These are phyloP conservation scores for Fusarium keratoplasticum DNA, from an alignment of 2,329 filamentous ascomycete genomes.

Conservation along the genomic window DNA sequence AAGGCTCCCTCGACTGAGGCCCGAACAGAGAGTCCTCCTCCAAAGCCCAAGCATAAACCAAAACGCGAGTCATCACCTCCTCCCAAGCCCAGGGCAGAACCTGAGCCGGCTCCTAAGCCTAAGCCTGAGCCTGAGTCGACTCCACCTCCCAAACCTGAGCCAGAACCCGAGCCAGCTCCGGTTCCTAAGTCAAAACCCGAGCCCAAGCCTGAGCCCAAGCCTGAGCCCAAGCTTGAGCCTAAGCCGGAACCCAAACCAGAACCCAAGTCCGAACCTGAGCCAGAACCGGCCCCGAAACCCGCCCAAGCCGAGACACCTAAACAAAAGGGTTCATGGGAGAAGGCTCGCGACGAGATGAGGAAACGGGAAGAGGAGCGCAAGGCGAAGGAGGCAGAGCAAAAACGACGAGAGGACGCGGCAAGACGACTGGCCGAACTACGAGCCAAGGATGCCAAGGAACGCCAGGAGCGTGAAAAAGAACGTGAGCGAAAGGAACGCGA, in stretches of 20 bases:
- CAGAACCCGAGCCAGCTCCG: neutral
- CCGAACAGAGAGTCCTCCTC: conserved; percentile 33
- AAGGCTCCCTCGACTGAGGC: conserved; percentile 39
- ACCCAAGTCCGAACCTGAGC: neutral
- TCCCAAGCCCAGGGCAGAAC: neutral
- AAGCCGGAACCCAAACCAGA: neutral
- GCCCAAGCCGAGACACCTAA: conserved; percentile 43
- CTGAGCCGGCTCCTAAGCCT: neutral
- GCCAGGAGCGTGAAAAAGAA: conserved; percentile 55
- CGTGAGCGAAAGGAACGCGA: conserved; percentile 51
- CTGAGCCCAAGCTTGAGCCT: neutral
- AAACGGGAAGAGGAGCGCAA: conserved; percentile 73
- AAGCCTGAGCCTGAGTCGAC: neutral
- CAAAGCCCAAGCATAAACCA: conserved; percentile 29
- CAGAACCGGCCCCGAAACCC: neutral
- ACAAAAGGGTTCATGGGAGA: conserved; percentile 71
- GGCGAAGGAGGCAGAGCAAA: conserved; percentile 69
- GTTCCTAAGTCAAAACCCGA: conserved; percentile 30
- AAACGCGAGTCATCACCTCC: conserved; percentile 28
- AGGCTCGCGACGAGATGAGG: conserved; percentile 74
- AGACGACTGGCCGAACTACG: conserved; percentile 65
- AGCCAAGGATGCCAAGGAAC: conserved; percentile 66
- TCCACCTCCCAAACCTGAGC: neutral
- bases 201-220: neutral
- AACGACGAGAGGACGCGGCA: conserved; percentile 67